These are phyloP conservation scores for Porcisia hertigi DNA, from an alignment of 208 protist genomes.

Conservation along the genomic window DNA sequence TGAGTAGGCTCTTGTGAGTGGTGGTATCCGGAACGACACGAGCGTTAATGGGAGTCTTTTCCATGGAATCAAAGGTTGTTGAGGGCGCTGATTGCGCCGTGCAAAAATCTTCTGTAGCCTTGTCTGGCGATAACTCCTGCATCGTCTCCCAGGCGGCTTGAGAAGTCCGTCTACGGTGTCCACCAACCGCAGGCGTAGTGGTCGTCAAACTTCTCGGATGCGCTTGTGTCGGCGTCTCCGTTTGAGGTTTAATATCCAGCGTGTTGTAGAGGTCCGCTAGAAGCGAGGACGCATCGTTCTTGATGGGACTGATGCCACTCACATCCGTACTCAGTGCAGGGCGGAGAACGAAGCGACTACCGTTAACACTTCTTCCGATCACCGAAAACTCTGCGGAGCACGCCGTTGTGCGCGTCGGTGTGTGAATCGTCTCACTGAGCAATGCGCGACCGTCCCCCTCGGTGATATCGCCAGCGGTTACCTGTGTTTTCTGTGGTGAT, in stretches of 20 bases:
- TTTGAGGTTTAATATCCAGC: not conserved
- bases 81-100: slow-evolving; percentile 20
- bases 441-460: not conserved
- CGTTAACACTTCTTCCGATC: not conserved
- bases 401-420: not conserved
- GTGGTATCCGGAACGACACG: not conserved
- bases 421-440: not conserved
- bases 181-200: not conserved
- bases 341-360: slow-evolving; percentile 7
- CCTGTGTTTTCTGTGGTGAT: not conserved
- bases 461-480: not conserved
- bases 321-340: slow-evolving; percentile 29
- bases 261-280: slow-evolving; percentile 39
- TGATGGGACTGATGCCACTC: slow-evolving; percentile 51
- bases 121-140: not conserved
- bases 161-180: not conserved
- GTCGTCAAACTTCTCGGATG: not conserved
- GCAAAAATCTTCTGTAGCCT: slow-evolving; percentile 7
- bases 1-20: not conserved
- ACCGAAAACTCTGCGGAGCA: not conserved
- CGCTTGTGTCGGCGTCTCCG: not conserved
- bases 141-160: not conserved
- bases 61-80: not conserved
- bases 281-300: slow-evolving; percentile 40
- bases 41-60: not conserved